phyloP scores from a whole-genome alignment of 345 rosid species.

The Salix arbutifolia region DNA sequence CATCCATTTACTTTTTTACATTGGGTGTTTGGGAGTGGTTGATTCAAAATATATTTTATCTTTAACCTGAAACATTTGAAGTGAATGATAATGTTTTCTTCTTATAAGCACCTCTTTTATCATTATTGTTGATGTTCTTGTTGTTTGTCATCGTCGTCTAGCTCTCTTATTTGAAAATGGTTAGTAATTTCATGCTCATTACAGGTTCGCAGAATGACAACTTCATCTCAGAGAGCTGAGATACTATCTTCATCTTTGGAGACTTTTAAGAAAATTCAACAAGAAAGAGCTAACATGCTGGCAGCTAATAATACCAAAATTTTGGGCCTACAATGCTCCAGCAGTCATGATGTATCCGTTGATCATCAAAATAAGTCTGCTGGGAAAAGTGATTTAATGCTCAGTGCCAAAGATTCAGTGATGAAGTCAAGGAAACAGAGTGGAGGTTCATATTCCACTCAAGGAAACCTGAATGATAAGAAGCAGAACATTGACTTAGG shows the following conservation, averaged over 20 bases:
- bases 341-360: constrained; percentile 17
- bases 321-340: constrained; percentile 28
- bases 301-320: constrained; percentile 21
- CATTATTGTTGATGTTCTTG: no score
- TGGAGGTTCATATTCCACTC: constrained; percentile 26
- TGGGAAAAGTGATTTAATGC: constrained; percentile 20
- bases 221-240: constrained; percentile 71
- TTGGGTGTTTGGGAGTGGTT: no score
- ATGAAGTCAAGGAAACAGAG: constrained; percentile 29
- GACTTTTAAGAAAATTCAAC: constrained; percentile 69
- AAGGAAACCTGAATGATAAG: constrained; percentile 24
- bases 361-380: constrained; percentile 24
- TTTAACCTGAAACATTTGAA: no score
- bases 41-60: no score
- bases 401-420: constrained; percentile 21
- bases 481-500: constrained; percentile 31
- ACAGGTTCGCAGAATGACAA: constrained; percentile 78
- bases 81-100: neutral
- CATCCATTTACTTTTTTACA: no score
- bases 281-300: constrained; percentile 45
- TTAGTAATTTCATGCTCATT: constrained; percentile 22
- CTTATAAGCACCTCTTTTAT: neutral
- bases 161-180: constrained; percentile 19
- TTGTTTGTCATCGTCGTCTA: neutral
- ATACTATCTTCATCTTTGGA: constrained; percentile 68